Evolutionary conservation across 495 filamentous ascomycete species (phyloP), one percentile per base, ranked within the genome.

Genomic region (Pyrenula massariospora): DNA sequence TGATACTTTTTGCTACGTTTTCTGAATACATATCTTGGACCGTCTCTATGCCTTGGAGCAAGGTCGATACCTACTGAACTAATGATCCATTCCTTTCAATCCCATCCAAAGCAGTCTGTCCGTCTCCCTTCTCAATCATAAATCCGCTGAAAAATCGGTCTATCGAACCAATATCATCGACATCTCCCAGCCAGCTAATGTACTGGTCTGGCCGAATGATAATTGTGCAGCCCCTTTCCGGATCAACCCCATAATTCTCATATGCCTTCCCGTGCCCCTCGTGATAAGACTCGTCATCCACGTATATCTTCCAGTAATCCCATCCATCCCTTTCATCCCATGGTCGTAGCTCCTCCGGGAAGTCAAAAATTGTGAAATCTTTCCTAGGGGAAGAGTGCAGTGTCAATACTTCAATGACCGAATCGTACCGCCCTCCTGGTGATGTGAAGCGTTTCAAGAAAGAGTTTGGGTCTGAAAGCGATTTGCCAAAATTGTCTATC

Each of bases 131-230:
- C 31, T 42, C 31, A 42, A 42, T 42, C 50, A 73, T 61, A 56
- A 68, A 61, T 1, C 49, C 36, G 22, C 58, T 42, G 53, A 76
- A 60, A 55, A 71, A 77, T 0, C 22, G 42, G 12, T 74, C 63
- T 31, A 83, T 59, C 3, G 68, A 68, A 10, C 61, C 57, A 12
- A 79, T 70, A 66, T 83, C 81, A 24, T 77, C 74, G 56, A 87
- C 57, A 12, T 74, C 76, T 0, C 79, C 79, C 31, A 85, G 66
- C 63, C 71, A 75, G 1, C 79, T 78, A 48, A 88, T 74, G 68
- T 88, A 84, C 57, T 83, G 79, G 73, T 89, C 86, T 0, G 86
- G 86, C 22, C 84, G 63, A 0, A 77, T 56, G 23, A 84, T 72
- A 5, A 86, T 83, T 8, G 86, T 62, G 54, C 80, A 83, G 0